phyloP scores from a whole-genome alignment of 1,284 basidiomycete species.

The Rhodotorula sp. region DNA sequence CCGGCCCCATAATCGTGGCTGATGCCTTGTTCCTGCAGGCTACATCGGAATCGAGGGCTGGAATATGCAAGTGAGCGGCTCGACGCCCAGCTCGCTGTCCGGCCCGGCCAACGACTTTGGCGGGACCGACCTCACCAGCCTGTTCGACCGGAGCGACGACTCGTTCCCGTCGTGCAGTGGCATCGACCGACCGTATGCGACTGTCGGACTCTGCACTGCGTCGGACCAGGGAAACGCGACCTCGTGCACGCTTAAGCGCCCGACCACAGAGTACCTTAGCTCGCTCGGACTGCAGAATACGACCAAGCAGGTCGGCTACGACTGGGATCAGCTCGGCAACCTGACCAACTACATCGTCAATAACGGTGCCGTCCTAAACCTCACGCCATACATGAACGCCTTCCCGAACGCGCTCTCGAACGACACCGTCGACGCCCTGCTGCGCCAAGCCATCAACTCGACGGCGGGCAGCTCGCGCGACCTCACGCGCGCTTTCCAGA shows the following conservation, averaged over 20 bases:
- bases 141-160: slow-evolving; percentile 62
- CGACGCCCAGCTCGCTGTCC: slow-evolving; percentile 60
- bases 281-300: slow-evolving; percentile 67
- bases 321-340: slow-evolving; percentile 76
- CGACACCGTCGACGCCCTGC: slow-evolving; percentile 79
- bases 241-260: slow-evolving; percentile 59
- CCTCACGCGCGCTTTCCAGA: slow-evolving; percentile 81
- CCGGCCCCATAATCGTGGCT: neutral
- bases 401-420: slow-evolving; percentile 68
- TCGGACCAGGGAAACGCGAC: slow-evolving; percentile 53
- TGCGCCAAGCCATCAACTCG: slow-evolving; percentile 68
- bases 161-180: slow-evolving; percentile 64
- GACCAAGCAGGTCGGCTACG: slow-evolving; percentile 71
- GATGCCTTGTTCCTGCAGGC: slow-evolving; percentile 49
- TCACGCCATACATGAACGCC: slow-evolving; percentile 78
- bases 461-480: slow-evolving; percentile 70
- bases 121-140: slow-evolving; percentile 85
- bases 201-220: slow-evolving; percentile 67
- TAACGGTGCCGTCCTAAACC: slow-evolving; percentile 91
- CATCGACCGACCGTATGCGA: slow-evolving; percentile 66
- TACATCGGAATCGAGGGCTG: slow-evolving; percentile 76
- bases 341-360: slow-evolving; percentile 77
- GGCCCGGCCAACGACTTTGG: slow-evolving; percentile 58
- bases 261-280: slow-evolving; percentile 44
- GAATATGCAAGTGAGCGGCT: slow-evolving; percentile 71